Base-by-base conservation (phyloP, 1,284 basidiomycete genomes). In the Violaceomyces palustris region DNA sequence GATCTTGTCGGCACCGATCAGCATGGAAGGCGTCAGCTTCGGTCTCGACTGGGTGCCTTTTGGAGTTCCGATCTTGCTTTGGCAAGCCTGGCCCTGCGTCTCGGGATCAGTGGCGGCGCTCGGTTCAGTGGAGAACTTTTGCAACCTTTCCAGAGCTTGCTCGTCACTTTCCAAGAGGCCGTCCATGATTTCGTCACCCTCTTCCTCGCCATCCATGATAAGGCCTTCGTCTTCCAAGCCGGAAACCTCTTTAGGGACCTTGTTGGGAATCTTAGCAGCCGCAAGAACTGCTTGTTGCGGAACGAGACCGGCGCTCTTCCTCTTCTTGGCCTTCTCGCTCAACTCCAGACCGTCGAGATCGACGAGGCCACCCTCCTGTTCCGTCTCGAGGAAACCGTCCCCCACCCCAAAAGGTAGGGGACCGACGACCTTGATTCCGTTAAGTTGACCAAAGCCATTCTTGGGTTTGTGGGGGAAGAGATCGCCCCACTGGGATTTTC, bases 401-500 rank as follows among this genome's bases (percentile, higher is more conserved):
- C 14, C 18, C 6, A 30, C 4, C 5, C 14, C 29, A 12, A 17
- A 12, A 12, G 29, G 14, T 17, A n/a, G 14, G 12, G 29, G 29
- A 30, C 29, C 29, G 6, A 30, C 22, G 21, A 40, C 18, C 4
- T 29, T 32, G 11, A 34, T 34, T 17, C 5, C 28, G 11, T 31
- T 35, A n/a, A n/a, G n/a, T n/a, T n/a, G n/a, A n/a, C n/a, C n/a
- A 17, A 27, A 28, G 22, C 32, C 32, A 14, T 29, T 18, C 23
- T 36, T 37, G 15, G 49, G 23, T 17, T 42, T 42, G 32, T 97
- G 91, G 4, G 94, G 93, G 75, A 94, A 97, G 10, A 89, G 78
- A 72, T 98, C 94, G 10, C 94, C 94, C 90, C 92, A 96, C 17
- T 75, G 77, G 0, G 86, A 82, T 75, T 97, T 97, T 34, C 93